Conservation (phyloP, 495 filamentous ascomycete species). For the Penicillium coffeae region DNA sequence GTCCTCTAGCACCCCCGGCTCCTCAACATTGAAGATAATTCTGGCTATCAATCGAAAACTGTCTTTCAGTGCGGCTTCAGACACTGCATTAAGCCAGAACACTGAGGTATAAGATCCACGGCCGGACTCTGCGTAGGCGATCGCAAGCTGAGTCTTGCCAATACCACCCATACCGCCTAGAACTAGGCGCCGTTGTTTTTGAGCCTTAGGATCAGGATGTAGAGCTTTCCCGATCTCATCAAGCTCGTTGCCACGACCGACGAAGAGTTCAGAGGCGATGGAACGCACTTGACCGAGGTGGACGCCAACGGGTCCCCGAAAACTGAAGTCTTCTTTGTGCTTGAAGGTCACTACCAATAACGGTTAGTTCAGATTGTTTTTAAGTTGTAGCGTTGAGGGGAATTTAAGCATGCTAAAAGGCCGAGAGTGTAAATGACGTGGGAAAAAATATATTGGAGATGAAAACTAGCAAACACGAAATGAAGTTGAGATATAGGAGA, state of each 20-base stretch:
- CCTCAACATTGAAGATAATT: background rate
- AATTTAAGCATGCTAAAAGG: no score
- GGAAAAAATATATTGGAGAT: no score
- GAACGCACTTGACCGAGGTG: constrained; percentile 4
- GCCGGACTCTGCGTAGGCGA: constrained; percentile 5
- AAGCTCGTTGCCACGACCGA: constrained; percentile 8
- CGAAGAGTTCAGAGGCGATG: constrained; percentile 5
- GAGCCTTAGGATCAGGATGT: background rate
- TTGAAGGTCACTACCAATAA: background rate
- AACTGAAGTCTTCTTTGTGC: constrained; percentile 7
- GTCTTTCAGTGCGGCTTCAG: constrained; percentile 8
- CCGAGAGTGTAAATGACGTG: no score
- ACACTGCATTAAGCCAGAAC: constrained; percentile 10
- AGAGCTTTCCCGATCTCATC: background rate
- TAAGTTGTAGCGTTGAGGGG: no score
- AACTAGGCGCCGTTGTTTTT: constrained; percentile 3
- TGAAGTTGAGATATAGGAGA: no score
- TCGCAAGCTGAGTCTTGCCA: constrained; percentile 16
- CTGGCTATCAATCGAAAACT: constrained; percentile 8
- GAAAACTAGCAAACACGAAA: no score
- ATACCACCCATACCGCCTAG: constrained; percentile 10
- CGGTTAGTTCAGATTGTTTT: no score
- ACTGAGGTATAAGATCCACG: constrained; percentile 2
- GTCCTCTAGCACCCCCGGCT: background rate
- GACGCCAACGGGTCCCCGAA: constrained; percentile 3